phyloP scores from a whole-genome alignment of 352 stramenopile genomes.

The Phytopythium ostracodes region DNA sequence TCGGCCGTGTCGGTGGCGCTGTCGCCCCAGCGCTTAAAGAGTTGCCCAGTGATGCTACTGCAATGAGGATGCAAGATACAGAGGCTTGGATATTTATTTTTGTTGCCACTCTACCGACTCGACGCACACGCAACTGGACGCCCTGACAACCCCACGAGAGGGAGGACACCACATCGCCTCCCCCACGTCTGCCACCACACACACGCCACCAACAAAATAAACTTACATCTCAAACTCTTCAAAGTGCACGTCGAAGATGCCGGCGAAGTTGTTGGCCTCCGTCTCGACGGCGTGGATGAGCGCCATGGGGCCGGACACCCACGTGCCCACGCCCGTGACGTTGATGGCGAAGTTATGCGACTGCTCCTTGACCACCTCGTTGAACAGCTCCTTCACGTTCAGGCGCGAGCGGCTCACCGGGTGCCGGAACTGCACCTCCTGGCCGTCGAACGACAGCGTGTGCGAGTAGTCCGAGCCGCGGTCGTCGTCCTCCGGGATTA shows the following conservation, averaged over 20 bases:
- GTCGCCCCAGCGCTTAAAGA: background rate
- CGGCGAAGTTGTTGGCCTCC: constrained; percentile 68
- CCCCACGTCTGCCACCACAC: background rate
- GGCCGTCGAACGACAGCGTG: constrained; percentile 73
- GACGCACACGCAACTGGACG: background rate
- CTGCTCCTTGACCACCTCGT: constrained; percentile 80
- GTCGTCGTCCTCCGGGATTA: constrained; percentile 33
- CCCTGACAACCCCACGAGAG: background rate
- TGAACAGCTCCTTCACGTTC: constrained; percentile 76
- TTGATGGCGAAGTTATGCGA: constrained; percentile 82
- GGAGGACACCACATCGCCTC: background rate
- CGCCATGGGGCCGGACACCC: constrained; percentile 79
- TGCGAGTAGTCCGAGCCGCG: constrained; percentile 61
- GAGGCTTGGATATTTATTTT: constrained; percentile 1
- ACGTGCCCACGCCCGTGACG: constrained; percentile 75
- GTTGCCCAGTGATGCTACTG: no score
- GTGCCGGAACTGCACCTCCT: constrained; percentile 76
- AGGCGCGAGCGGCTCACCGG: constrained; percentile 60
- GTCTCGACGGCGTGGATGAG: constrained; percentile 76
- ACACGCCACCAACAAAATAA: constrained; percentile 6
- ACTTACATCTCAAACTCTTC: constrained; percentile 88
- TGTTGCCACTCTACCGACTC: background rate
- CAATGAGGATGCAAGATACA: background rate
- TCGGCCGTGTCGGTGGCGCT: no score
- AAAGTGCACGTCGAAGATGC: constrained; percentile 87